Conservation (phyloP, 2,329 filamentous ascomycete species). For the Trichoderma endophyticum region DNA sequence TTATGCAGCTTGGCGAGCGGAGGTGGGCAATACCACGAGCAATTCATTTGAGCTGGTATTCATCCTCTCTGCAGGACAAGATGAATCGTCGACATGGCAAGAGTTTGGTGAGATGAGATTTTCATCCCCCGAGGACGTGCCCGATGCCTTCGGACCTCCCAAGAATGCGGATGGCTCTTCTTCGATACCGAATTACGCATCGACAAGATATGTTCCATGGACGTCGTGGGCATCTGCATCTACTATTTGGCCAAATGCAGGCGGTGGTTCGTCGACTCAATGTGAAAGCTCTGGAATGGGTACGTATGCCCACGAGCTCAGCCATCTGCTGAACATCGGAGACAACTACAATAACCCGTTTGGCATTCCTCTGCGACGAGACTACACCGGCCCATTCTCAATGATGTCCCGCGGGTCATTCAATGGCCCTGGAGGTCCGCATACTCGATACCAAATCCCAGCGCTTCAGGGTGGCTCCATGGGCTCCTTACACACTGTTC, state of each 20-base stretch:
- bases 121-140: constrained; percentile 43
- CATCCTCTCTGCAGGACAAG: constrained; percentile 53
- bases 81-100: constrained; percentile 55
- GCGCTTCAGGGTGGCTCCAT: constrained; percentile 46
- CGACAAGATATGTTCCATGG: constrained; percentile 52
- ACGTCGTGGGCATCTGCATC: constrained; percentile 51
- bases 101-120: constrained; percentile 57
- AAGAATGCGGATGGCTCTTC: constrained; percentile 30
- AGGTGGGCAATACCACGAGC: constrained; percentile 50
- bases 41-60: constrained; percentile 50
- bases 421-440: constrained; percentile 52
- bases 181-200: constrained; percentile 42
- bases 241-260: constrained; percentile 53
- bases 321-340: constrained; percentile 49
- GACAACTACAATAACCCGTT: constrained; percentile 58
- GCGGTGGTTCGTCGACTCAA: constrained; percentile 50
- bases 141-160: constrained; percentile 49
- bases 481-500: constrained; percentile 51
- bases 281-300: constrained; percentile 52
- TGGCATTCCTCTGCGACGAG: constrained; percentile 41
- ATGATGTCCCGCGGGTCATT: constrained; percentile 53
- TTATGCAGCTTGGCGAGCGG: constrained; percentile 46
- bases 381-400: constrained; percentile 50
- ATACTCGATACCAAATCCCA: constrained; percentile 52
- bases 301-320: constrained; percentile 52